Evolutionary conservation across 768 basidiomycete genomes (phyloP).

Genomic region (Gloeopeniophorella convolvens): DNA sequence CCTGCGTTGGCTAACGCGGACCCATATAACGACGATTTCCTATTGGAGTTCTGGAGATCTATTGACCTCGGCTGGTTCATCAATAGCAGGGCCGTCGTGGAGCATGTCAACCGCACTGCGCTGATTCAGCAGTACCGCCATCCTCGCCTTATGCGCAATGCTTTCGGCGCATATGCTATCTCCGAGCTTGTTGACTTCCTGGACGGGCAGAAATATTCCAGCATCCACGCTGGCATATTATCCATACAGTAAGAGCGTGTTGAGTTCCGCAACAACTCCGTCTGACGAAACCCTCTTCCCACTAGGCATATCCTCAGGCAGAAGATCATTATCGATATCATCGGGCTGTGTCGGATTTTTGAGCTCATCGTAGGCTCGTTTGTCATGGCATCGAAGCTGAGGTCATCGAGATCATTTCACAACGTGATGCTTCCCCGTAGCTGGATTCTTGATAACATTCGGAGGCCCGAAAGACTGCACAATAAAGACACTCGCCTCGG

Average conservation of each 20-base stretch:
- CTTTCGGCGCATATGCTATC: background rate
- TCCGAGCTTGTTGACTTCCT: conserved; percentile 4
- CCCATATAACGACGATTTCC: background rate
- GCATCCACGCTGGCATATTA: conserved; percentile 2
- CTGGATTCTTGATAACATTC: conserved; percentile 18
- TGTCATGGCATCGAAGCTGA: conserved; percentile 6
- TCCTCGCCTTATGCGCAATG: background rate
- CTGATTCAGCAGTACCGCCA: background rate
- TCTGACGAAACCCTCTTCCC: background rate
- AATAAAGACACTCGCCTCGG: background rate
- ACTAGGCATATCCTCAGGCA: conserved; percentile 7
- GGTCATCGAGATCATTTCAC: background rate
- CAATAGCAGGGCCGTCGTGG: conserved; percentile 5
- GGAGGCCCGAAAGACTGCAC: conserved; percentile 1
- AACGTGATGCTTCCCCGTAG: conserved; percentile 17
- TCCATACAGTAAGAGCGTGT: conserved; percentile 3
- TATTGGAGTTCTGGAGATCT: conserved; percentile 9
- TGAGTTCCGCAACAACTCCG: background rate
- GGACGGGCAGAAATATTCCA: background rate
- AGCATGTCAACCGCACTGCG: conserved; percentile 4
- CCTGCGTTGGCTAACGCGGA: background rate
- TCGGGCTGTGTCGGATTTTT: conserved; percentile 8
- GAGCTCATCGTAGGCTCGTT: conserved; percentile 8
- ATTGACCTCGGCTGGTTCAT: conserved; percentile 16
- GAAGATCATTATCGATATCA: conserved; percentile 6